A percentile compares a stretch with the other conserved stretches of the same genome.
Evolutionary conservation across 108 stramenopile species (phyloP).

Genomic region (Chaetoceros tenuissimus): DNA sequence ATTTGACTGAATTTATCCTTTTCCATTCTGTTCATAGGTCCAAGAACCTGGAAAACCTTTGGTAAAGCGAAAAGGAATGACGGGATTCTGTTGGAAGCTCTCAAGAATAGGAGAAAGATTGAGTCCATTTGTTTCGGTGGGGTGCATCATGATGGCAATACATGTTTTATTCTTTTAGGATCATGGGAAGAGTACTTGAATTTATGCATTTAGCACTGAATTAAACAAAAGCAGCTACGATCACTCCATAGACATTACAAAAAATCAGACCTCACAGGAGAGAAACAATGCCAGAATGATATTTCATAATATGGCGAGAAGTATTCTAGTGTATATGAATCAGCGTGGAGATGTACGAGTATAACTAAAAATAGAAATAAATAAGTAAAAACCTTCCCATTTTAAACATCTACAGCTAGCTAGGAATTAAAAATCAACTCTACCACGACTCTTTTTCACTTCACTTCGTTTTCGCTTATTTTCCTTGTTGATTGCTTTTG

Average conservation of each 20-base stretch:
- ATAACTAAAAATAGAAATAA: too few species aligned
- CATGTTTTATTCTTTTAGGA: constrained; percentile 56
- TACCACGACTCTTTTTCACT: constrained; percentile 35
- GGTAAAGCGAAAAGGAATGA: constrained; percentile 49
- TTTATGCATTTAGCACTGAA: too few species aligned
- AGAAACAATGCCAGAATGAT: too few species aligned
- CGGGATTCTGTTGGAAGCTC: constrained; percentile 77
- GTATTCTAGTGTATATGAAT: too few species aligned
- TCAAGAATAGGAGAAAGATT: constrained; percentile 79
- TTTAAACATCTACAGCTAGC: not conserved
- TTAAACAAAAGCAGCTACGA: too few species aligned
- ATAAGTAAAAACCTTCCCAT: too few species aligned
- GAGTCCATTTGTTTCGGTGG: constrained; percentile 64
- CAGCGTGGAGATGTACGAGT: too few species aligned
- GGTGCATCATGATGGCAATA: constrained; percentile 65
- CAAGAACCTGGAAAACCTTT: constrained; percentile 24
- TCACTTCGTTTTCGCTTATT: constrained; percentile 49
- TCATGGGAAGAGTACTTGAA: too few species aligned
- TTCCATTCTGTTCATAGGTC: constrained; percentile 19
- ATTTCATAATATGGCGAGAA: too few species aligned
- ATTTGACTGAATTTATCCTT: too few species aligned
- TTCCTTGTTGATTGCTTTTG: constrained; percentile 57
- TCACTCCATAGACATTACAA: too few species aligned
- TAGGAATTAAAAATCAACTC: constrained; percentile 45
- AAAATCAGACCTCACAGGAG: too few species aligned